Percentiles rank a stretch among this genome's conserved stretches.
Evolutionary conservation across 495 filamentous ascomycete species (phyloP).

Genomic region (Articulospora tetracladia): DNA sequence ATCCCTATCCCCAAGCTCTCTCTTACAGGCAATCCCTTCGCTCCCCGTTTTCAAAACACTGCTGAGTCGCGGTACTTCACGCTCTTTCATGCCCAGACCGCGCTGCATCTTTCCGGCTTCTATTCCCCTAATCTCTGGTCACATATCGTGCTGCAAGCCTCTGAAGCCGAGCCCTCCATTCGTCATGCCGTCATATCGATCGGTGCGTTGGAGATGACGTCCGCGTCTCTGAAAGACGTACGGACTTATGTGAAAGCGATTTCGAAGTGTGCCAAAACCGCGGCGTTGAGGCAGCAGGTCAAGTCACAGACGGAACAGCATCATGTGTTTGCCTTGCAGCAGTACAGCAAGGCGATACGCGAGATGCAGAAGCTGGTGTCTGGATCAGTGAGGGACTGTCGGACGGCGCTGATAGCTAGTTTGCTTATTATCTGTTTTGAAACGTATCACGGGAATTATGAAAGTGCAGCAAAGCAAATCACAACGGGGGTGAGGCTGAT

Average conservation of each 20-base stretch:
- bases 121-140: not conserved
- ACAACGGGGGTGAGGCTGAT: slow-evolving; percentile 8
- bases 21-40: not conserved
- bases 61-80: not conserved
- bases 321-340: slow-evolving; percentile 1
- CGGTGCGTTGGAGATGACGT: slow-evolving; percentile 1
- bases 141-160: not conserved
- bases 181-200: slow-evolving; percentile 1
- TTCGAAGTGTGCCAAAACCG: not conserved
- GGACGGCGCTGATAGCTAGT: slow-evolving; percentile 12
- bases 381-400: not conserved
- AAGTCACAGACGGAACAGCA: not conserved
- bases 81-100: not conserved
- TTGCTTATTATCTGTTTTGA: slow-evolving; percentile 16
- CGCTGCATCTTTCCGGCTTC: not conserved
- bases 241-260: not conserved
- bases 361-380: slow-evolving; percentile 4
- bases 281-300: not conserved
- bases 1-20: not conserved
- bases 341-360: slow-evolving; percentile 5
- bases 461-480: slow-evolving; percentile 8
- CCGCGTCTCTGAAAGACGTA: not conserved
- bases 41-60: not conserved
- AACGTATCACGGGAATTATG: slow-evolving; percentile 15
- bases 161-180: not conserved